Evolutionary conservation across 1,284 basidiomycete species (phyloP).

Genomic region (Lentinula novae-zelandiae): DNA sequence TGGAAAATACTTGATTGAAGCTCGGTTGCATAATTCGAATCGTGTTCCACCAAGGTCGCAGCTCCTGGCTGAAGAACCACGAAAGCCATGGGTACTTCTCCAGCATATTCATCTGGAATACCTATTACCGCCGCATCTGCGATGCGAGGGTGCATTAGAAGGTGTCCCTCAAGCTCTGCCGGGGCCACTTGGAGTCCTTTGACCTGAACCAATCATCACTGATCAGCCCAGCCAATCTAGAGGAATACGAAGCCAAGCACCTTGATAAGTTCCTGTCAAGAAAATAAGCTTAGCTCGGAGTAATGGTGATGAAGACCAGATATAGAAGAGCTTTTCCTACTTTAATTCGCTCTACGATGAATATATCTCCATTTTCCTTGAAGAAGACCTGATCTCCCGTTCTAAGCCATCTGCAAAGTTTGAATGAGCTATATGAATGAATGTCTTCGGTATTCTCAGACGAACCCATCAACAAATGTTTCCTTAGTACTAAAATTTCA

Average conservation of each 20-base stretch:
- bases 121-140: constrained; percentile 23
- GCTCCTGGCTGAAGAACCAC: constrained; percentile 18
- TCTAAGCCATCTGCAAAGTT: constrained; percentile 8
- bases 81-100: constrained; percentile 27
- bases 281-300: not conserved
- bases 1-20: constrained; percentile 17
- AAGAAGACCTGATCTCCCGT: constrained; percentile 15
- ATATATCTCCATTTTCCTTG: constrained; percentile 12
- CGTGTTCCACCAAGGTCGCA: not conserved
- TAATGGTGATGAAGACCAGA: not conserved
- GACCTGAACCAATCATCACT: not conserved
- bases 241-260: not conserved
- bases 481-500: constrained; percentile 3
- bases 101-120: constrained; percentile 14
- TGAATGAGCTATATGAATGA: not conserved
- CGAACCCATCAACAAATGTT: constrained; percentile 13
- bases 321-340: not conserved
- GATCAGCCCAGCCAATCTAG: not conserved
- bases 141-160: constrained; percentile 21
- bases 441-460: not conserved
- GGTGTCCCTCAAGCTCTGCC: constrained; percentile 20
- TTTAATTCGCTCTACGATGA: constrained; percentile 16
- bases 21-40: constrained; percentile 7
- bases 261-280: constrained; percentile 14
- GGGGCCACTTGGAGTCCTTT: constrained; percentile 15